Evolutionary conservation across 169 alveolate genomes (phyloP).

Genomic region (Amoebophrya sp.): DNA sequence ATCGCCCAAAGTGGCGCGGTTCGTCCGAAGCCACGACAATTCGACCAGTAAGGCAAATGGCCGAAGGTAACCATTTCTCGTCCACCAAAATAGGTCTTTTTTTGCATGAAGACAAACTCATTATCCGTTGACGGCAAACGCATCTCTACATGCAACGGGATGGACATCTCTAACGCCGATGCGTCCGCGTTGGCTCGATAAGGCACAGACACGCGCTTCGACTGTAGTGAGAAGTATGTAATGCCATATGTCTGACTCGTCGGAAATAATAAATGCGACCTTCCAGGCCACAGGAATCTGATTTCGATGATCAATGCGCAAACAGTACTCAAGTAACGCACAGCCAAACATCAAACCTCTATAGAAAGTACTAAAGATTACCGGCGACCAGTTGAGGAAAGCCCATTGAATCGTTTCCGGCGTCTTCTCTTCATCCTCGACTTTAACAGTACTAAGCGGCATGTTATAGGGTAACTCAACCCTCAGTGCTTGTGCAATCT

Average conservation of each 20-base stretch:
- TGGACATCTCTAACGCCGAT: not conserved
- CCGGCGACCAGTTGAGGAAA: not conserved
- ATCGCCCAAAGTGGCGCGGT: slow-evolving; percentile 23
- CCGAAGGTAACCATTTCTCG: slow-evolving; percentile 13
- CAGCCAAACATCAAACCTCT: no score
- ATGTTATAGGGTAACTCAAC: slow-evolving; percentile 32
- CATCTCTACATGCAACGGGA: not conserved
- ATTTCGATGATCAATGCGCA: no score
- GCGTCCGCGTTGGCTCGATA: not conserved
- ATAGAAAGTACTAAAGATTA: no score
- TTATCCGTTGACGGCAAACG: not conserved
- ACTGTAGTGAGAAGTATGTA: not conserved
- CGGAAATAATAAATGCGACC: no score
- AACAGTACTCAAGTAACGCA: no score
- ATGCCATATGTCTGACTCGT: no score
- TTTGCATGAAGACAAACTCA: not conserved
- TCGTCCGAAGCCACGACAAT: slow-evolving; percentile 36
- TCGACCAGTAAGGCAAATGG: slow-evolving; percentile 31
- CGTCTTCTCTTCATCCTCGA: not conserved
- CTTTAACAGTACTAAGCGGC: slow-evolving; percentile 16
- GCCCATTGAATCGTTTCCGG: not conserved
- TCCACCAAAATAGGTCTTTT: not conserved
- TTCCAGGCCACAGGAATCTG: no score
- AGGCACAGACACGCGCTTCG: not conserved
- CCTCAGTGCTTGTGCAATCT: not conserved